A percentile compares a stretch with the other conserved stretches of the same genome.
phyloP scores from a whole-genome alignment of 2,329 filamentous ascomycete genomes.

The Cladosporium austrohemisphaericum region DNA sequence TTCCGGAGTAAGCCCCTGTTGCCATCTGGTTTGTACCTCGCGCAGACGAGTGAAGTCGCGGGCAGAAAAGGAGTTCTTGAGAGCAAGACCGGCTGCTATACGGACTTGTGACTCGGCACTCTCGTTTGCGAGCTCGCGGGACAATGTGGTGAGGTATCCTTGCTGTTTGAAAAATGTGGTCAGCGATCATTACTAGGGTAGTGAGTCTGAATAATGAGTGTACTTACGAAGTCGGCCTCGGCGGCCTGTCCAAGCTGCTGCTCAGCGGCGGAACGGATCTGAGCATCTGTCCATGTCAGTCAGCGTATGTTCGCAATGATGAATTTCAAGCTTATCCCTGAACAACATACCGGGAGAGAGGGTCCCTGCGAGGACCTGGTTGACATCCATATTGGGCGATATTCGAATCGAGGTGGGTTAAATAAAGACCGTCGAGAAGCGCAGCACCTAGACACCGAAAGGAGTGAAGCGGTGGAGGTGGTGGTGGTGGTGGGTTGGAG shows the following conservation, averaged over 20 bases:
- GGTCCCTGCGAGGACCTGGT: constrained; percentile 95
- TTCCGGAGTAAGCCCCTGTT: constrained; percentile 72
- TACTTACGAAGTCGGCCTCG: constrained; percentile 87
- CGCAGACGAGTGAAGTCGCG: constrained; percentile 83
- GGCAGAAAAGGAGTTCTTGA: constrained; percentile 97
- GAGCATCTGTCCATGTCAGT: constrained; percentile 64
- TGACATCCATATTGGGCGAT: constrained; percentile 78
- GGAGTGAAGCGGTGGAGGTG: constrained; percentile 9
- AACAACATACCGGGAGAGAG: constrained; percentile 76
- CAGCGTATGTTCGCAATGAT: neutral
- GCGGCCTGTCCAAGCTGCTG: constrained; percentile 90
- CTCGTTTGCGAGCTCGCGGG: constrained; percentile 91
- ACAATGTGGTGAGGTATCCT: constrained; percentile 86
- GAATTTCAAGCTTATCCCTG: neutral
- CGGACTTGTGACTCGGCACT: constrained; percentile 76
- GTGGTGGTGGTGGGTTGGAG: neutral
- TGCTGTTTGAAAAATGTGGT: constrained; percentile 54
- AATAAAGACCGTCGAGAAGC: neutral
- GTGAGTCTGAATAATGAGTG: constrained; percentile 22
- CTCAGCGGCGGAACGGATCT: constrained; percentile 85
- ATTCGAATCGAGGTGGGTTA: neutral
- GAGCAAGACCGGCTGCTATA: constrained; percentile 88
- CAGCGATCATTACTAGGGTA: constrained; percentile 10
- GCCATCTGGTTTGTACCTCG: constrained; percentile 91
- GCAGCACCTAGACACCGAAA: constrained; percentile 11